phyloP scores from a whole-genome alignment of 352 stramenopile genomes.

The Hyaloperonospora arabidopsidis region DNA sequence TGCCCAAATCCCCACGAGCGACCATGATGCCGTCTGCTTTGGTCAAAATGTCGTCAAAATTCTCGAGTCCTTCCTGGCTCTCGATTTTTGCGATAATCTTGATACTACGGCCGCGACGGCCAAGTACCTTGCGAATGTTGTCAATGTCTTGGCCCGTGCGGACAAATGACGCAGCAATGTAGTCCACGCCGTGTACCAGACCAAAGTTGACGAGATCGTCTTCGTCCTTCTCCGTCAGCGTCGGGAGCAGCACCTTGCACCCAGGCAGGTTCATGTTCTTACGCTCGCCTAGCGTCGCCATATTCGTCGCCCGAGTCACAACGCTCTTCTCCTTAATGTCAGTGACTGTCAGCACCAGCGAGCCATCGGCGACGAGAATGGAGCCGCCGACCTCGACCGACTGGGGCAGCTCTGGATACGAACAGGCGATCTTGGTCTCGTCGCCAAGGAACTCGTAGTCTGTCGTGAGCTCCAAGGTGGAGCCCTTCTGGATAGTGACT shows the following conservation, averaged over 20 bases:
- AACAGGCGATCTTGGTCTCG: slow-evolving; percentile 87
- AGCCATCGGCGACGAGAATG: slow-evolving; percentile 94
- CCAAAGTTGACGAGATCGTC: slow-evolving; percentile 93
- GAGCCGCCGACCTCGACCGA: slow-evolving; percentile 86
- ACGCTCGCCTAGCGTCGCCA: slow-evolving; percentile 80
- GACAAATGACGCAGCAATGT: slow-evolving; percentile 98
- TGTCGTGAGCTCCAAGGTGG: slow-evolving; percentile 54
- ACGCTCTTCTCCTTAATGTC: slow-evolving; percentile 81
- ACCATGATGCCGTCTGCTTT: slow-evolving; percentile 99
- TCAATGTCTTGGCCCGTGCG: slow-evolving; percentile 94
- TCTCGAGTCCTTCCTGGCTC: slow-evolving; percentile 94
- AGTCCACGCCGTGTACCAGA: slow-evolving; percentile 93
- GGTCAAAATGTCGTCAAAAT: slow-evolving; percentile 95
- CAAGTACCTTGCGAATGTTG: slow-evolving; percentile 91
- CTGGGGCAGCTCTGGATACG: slow-evolving; percentile 88
- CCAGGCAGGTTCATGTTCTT: slow-evolving; percentile 97
- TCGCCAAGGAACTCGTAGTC: slow-evolving; percentile 73
- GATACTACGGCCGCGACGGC: slow-evolving; percentile 75
- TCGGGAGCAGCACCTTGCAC: slow-evolving; percentile 87
- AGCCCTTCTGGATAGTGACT: slow-evolving; percentile 54
- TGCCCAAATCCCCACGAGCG: slow-evolving; percentile 95
- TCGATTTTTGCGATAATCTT: slow-evolving; percentile 99
- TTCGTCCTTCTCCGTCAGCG: slow-evolving; percentile 90
- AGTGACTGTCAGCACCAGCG: slow-evolving; percentile 86
- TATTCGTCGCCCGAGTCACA: slow-evolving; percentile 66